Evolutionary conservation across 768 basidiomycete species (phyloP).

Genomic region (Suillus weaverae): DNA sequence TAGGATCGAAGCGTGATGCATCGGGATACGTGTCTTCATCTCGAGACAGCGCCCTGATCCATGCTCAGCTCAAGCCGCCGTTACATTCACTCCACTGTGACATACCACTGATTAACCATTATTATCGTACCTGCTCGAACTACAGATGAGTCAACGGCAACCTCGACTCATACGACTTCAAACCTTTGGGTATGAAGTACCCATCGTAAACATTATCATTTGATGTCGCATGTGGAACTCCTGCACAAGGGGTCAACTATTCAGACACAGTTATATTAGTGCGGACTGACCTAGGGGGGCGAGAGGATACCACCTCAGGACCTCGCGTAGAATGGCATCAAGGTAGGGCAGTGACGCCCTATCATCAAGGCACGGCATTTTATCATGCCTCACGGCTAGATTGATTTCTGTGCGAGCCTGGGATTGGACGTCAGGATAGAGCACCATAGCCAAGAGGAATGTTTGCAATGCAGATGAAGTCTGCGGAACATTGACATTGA

Average conservation of each 20-base stretch:
- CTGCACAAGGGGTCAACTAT: neutral
- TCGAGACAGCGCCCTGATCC: neutral
- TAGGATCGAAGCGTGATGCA: slow-evolving; percentile 1
- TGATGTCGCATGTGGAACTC: slow-evolving; percentile 6
- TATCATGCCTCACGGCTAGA: slow-evolving; percentile 8
- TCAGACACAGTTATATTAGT: neutral
- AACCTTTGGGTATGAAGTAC: slow-evolving; percentile 32
- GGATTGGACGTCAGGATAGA: slow-evolving; percentile 11
- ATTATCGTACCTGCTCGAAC: slow-evolving; percentile 16
- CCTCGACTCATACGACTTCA: slow-evolving; percentile 23
- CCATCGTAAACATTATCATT: slow-evolving; percentile 16
- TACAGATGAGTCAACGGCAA: neutral
- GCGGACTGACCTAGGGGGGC: slow-evolving; percentile 9
- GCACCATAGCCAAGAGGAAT: slow-evolving; percentile 16
- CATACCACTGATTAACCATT: slow-evolving; percentile 29
- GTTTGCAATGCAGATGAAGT: slow-evolving; percentile 1
- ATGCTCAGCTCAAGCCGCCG: neutral
- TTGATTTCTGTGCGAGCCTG: slow-evolving; percentile 15
- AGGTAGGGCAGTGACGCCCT: slow-evolving; percentile 15
- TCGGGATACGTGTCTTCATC: neutral
- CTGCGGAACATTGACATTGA: neutral
- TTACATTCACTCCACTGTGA: neutral
- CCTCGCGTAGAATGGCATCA: neutral
- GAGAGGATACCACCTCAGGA: slow-evolving; percentile 16
- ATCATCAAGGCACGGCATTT: slow-evolving; percentile 12